Conservation (phyloP, 1,139 yeast species). For the Scheffersomyces segobiensis region DNA sequence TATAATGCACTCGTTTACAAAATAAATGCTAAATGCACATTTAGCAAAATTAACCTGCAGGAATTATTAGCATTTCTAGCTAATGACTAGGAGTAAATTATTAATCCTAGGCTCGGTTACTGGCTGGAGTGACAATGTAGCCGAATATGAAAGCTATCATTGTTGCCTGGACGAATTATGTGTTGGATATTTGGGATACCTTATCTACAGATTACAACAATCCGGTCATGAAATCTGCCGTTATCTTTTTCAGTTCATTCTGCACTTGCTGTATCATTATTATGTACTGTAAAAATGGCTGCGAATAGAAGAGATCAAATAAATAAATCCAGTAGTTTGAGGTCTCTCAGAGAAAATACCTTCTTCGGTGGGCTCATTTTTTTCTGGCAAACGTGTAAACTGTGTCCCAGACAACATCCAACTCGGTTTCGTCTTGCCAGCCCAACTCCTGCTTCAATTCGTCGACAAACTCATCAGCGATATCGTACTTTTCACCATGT, state of each 20-base stretch:
- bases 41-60: background rate
- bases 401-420: constrained; percentile 61
- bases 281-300: background rate
- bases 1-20: background rate
- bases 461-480: constrained; percentile 43
- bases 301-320: background rate
- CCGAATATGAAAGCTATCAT: background rate
- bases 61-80: background rate
- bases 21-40: background rate
- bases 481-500: constrained; percentile 30
- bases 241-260: background rate
- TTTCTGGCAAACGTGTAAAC: constrained; percentile 48
- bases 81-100: background rate
- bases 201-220: background rate
- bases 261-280: background rate
- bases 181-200: too few relatives aligned
- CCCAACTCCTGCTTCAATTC: constrained; percentile 41
- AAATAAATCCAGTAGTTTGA: background rate
- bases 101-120: background rate
- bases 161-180: background rate
- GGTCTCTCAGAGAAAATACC: background rate
- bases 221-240: background rate
- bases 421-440: constrained; percentile 44
- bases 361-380: constrained; percentile 7
- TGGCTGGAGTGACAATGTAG: background rate